These are phyloP conservation scores for Hyphodiscus sp. DNA, from an alignment of 2,329 filamentous ascomycete genomes.

Conservation along the genomic window DNA sequence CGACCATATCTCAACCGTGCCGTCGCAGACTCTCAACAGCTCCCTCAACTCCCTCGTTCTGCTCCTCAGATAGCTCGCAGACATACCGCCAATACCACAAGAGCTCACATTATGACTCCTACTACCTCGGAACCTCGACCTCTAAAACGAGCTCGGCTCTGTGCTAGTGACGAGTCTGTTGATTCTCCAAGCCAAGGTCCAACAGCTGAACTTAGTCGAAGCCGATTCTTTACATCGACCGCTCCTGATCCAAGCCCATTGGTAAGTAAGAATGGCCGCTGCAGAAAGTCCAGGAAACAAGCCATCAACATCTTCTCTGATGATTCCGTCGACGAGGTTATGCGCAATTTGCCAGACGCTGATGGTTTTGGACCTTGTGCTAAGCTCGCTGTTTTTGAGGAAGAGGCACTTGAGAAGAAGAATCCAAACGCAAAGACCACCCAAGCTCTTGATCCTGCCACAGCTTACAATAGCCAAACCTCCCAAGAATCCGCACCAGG, in stretches of 20 bases:
- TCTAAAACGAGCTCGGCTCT: slow-evolving; percentile 44
- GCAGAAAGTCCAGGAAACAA: slow-evolving; percentile 36
- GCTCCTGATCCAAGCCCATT: slow-evolving; percentile 34
- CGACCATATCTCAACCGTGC: slow-evolving; percentile 23
- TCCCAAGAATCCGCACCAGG: slow-evolving; percentile 20
- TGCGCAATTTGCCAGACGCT: slow-evolving; percentile 37
- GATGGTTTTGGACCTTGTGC: slow-evolving; percentile 13
- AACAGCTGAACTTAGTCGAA: slow-evolving; percentile 32
- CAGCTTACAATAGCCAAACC: background rate
- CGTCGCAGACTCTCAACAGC: slow-evolving; percentile 25
- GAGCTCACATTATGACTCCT: slow-evolving; percentile 33
- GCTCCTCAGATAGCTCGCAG: slow-evolving; percentile 30
- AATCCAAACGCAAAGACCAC: background rate
- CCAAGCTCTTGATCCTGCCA: slow-evolving; percentile 1
- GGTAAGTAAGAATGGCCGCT: slow-evolving; percentile 27
- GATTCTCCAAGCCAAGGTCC: slow-evolving; percentile 29
- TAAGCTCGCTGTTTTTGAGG: slow-evolving; percentile 23
- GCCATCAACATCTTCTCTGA: slow-evolving; percentile 46
- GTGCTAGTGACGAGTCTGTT: slow-evolving; percentile 36
- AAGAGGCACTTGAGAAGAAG: slow-evolving; percentile 1
- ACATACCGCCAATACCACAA: slow-evolving; percentile 37
- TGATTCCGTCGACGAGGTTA: slow-evolving; percentile 43
- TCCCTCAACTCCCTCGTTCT: slow-evolving; percentile 26
- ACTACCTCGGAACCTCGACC: slow-evolving; percentile 39
- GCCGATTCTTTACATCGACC: slow-evolving; percentile 40